Conservation (phyloP, 2,329 filamentous ascomycete genomes). For the Thelonectria rubi region DNA sequence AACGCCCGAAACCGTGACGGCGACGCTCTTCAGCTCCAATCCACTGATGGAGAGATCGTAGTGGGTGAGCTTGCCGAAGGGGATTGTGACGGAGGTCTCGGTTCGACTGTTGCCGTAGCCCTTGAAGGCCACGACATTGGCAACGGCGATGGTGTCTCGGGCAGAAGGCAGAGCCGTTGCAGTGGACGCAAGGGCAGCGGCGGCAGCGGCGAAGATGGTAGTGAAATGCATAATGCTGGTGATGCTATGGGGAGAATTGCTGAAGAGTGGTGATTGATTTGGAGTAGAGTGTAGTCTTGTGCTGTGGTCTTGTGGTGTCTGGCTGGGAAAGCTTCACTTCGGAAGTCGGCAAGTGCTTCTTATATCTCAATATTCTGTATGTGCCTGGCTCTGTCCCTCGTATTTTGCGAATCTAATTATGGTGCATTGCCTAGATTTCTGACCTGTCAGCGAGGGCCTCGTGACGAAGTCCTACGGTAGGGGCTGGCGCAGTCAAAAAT, state of each 20-base stretch:
- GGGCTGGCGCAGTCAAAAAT: neutral
- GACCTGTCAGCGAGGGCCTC: neutral
- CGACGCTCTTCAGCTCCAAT: constrained; percentile 22
- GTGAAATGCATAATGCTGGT: constrained; percentile 20
- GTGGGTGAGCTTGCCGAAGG: constrained; percentile 22
- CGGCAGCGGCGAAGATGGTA: constrained; percentile 10
- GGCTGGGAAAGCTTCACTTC: neutral
- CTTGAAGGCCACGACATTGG: constrained; percentile 19
- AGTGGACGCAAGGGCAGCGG: constrained; percentile 15
- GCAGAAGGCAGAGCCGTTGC: constrained; percentile 11
- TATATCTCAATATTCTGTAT: constrained; percentile 1
- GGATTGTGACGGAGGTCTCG: constrained; percentile 6
- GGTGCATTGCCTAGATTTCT: constrained; percentile 1
- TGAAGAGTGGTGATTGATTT: neutral
- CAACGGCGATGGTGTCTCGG: constrained; percentile 9
- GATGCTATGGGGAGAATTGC: neutral
- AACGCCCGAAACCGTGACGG: constrained; percentile 12
- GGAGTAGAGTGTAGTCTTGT: neutral
- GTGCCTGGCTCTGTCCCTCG: neutral
- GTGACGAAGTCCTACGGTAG: neutral
- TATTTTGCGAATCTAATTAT: constrained; percentile 13
- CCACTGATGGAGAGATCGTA: constrained; percentile 17
- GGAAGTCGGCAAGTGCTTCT: neutral
- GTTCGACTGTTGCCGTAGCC: neutral
- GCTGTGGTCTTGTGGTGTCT: constrained; percentile 4